Percentiles rank a stretch among this genome's conserved stretches.
These are phyloP conservation scores for Goffeauzyma gilvescens DNA, from an alignment of 768 basidiomycete species.

Conservation along the genomic window DNA sequence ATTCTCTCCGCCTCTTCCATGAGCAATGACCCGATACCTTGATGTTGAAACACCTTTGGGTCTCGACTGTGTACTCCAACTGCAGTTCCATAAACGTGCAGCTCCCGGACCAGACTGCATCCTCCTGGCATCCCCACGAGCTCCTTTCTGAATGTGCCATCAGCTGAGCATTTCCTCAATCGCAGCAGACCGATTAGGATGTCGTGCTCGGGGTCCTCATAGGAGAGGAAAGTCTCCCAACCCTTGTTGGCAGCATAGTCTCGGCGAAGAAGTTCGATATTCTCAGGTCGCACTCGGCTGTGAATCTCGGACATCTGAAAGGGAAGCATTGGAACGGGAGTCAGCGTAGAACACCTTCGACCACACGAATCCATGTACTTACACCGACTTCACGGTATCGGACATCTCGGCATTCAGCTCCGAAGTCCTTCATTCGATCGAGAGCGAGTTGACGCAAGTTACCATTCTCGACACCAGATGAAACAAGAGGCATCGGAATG, in stretches of 20 bases:
- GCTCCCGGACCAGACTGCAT: constrained; percentile 78
- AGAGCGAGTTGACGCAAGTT: constrained; percentile 89
- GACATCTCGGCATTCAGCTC: constrained; percentile 90
- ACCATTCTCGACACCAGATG: constrained; percentile 93
- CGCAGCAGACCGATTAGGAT: constrained; percentile 86
- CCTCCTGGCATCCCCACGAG: constrained; percentile 47
- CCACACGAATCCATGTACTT: constrained; percentile 29
- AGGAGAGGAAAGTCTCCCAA: constrained; percentile 98
- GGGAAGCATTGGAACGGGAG: no score
- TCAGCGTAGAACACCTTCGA: constrained; percentile 6
- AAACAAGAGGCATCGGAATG: constrained; percentile 87
- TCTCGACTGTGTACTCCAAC: constrained; percentile 93
- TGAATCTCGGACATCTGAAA: constrained; percentile 90
- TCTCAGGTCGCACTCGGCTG: constrained; percentile 86
- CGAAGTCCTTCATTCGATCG: constrained; percentile 97
- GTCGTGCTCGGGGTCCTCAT: constrained; percentile 92
- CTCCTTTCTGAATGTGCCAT: constrained; percentile 91
- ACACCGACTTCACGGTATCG: constrained; percentile 96
- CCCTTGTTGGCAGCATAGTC: constrained; percentile 96
- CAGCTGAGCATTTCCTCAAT: constrained; percentile 83
- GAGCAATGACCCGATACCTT: constrained; percentile 87
- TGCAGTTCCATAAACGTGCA: constrained; percentile 85
- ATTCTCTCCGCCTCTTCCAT: constrained; percentile 99
- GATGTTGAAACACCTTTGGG: constrained; percentile 95
- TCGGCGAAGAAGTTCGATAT: constrained; percentile 79